Base-by-base conservation (phyloP, 139 green algal species). In the Chlamydomonas asymmetrica region DNA sequence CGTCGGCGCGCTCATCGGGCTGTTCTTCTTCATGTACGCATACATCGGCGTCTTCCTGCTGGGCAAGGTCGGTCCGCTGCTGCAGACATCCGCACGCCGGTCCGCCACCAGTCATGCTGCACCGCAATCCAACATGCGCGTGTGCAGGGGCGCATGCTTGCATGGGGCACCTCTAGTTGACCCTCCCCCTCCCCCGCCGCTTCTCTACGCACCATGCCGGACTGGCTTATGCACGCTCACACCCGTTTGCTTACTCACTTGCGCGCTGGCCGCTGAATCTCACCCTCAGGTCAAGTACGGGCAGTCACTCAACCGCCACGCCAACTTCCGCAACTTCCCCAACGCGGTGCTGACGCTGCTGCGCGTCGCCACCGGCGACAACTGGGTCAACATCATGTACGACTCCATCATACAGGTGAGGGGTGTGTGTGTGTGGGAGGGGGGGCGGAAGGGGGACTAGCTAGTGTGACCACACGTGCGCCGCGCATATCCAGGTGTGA, bases 1-100 rank as follows among this genome's bases (percentile, higher is more conserved):
- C 73, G 90, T 96, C 9, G 91, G 90, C 5, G 87, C 88, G 5
- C 83, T 96, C 29, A 82, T 96, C 35, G 66, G 86, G 5, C 80
- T 95, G 16, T 67, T 94, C 60, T 91, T 94, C 78, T 96, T 93
- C 78, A 90, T 94, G 41, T 97, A 94, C 43, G 79, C 86, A 45
- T 94, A 96, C 73, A 67, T 92, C n/a, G 90, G 89, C 25, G 84
- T 90, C 64, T 79, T 89, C 75, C 76, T 92, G 29, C 88, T 94
- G 37, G 88, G 88, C 4, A 75, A 73, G 32, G 73, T 90, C 10
- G 66, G 35, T n/a, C n/a, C n/a, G n/a, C n/a, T n/a, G n/a, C n/a
- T n/a, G n/a, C n/a, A n/a, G n/a, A n/a, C 56, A n/a, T n/a, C n/a
- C n/a, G n/a, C n/a, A n/a, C n/a, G n/a, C n/a, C n/a, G n/a, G n/a